Base-by-base conservation (phyloP, 768 basidiomycete genomes). In the Imleria badia region DNA sequence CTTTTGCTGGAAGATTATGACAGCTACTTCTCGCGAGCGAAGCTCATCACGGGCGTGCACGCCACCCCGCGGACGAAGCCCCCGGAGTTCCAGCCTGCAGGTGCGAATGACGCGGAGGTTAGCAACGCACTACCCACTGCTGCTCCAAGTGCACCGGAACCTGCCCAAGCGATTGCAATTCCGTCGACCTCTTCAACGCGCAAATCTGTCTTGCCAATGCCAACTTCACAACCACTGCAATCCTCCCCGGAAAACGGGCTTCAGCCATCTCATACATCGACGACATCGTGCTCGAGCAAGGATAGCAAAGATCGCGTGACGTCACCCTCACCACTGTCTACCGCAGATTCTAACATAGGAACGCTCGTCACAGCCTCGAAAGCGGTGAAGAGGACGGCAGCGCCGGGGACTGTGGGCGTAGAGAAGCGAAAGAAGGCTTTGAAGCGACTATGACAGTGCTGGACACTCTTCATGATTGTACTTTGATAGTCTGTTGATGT, bases 391-490 rank as follows among this genome's bases (percentile, higher is more conserved):
- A 75, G 89, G 46, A 60, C 68, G 6, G 77, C 84, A 15, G 83
- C 86, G 1, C 79, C 84, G 0, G 78, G 79, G 2, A 74, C 72
- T 12, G 79, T 77, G 3, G 83, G 83, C 2, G 83, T 81, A 4
- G 90, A 91, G 73, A 93, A 93, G 75, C 78, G 91, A 70, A 93
- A 93, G 80, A 93, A 92, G 77, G 91, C 91, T 5, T 72, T 93
- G 61, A 93, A 89, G 73, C 78, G 91, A 59, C 72, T 93, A 70
- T 93, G 63, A 72, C 19, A 11, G 40, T 51, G 38, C 54, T 30
- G 52, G 55, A 44, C 49, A 45, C 23, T 17, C 40, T 41, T 44
- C 5, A 50, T 35, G 52, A 34, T 8, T 61, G 52, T 54, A 54
- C 31, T 36, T 15, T 31, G 29, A 22, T 53, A 41, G 46, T 42